Evolutionary conservation across 164 flowering plant species (phyloP).

Genomic region (Stephania japonica): DNA sequence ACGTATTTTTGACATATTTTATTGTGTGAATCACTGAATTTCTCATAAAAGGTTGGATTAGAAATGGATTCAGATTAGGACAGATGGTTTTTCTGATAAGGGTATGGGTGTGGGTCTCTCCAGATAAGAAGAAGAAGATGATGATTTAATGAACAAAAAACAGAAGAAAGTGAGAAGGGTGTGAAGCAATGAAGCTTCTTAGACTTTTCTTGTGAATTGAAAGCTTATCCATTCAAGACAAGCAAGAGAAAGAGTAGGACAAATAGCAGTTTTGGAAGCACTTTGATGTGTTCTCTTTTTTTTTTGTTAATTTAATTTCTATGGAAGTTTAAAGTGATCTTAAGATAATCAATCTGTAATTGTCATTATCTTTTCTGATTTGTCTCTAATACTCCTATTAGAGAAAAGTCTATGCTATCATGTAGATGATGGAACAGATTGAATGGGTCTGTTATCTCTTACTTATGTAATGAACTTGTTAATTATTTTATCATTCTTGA

Average conservation of each 20-base stretch:
- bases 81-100: neutral
- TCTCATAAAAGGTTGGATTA: neutral
- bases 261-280: neutral
- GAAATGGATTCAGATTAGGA: neutral
- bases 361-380: neutral
- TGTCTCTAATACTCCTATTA: neutral
- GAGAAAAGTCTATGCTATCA: neutral
- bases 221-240: neutral
- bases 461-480: neutral
- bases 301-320: neutral
- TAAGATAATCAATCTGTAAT: too few relatives aligned
- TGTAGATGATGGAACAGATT: neutral
- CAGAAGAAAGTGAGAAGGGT: neutral
- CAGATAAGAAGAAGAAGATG: neutral
- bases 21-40: neutral
- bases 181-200: slow-evolving; percentile 1
- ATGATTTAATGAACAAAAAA: neutral
- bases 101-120: neutral
- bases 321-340: neutral
- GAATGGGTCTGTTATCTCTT: neutral
- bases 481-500: too few relatives aligned
- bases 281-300: neutral
- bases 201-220: neutral
- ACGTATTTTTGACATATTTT: neutral
- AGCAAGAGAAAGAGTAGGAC: neutral